Conservation (phyloP, 768 basidiomycete species). For the Vararia minispora region DNA sequence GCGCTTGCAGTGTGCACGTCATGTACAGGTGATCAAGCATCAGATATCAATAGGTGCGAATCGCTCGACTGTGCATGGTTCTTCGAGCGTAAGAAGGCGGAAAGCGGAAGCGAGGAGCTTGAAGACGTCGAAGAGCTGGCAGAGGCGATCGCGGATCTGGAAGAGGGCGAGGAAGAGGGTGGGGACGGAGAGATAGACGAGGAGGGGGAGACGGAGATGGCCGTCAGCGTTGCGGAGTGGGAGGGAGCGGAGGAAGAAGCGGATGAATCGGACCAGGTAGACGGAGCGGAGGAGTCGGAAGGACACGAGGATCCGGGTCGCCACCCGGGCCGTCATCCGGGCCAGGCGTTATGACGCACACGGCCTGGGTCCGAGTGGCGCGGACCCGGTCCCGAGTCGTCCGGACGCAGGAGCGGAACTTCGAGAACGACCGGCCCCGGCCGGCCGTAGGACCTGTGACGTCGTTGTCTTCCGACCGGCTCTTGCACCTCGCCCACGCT, state of each 20-base stretch:
- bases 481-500: too few species aligned
- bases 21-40: slow-evolving; percentile 24
- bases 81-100: slow-evolving; percentile 25
- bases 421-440: too few species aligned
- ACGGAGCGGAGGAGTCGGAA: too few species aligned
- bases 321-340: too few species aligned
- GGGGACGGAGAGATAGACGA: slow-evolving; percentile 5
- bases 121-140: slow-evolving; percentile 6
- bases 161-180: slow-evolving; percentile 3
- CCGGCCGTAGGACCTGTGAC: too few species aligned
- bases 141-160: slow-evolving; percentile 4
- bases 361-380: too few species aligned
- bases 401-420: too few species aligned
- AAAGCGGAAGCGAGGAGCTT: slow-evolving; percentile 12
- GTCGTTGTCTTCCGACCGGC: too few species aligned
- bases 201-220: slow-evolving; percentile 7
- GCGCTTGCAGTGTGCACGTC: slow-evolving; percentile 28
- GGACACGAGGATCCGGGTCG: too few species aligned
- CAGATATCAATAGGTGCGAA: slow-evolving; percentile 28
- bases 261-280: too few species aligned
- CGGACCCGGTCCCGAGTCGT: too few species aligned
- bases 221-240: not conserved
- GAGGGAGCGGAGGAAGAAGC: not conserved
- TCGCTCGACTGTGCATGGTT: slow-evolving; percentile 36
- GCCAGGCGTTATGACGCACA: too few species aligned